Evolutionary conservation across 2,329 filamentous ascomycete species (phyloP), one percentile per base, ranked within the genome.

Genomic region (Aureobasidium sp.): DNA sequence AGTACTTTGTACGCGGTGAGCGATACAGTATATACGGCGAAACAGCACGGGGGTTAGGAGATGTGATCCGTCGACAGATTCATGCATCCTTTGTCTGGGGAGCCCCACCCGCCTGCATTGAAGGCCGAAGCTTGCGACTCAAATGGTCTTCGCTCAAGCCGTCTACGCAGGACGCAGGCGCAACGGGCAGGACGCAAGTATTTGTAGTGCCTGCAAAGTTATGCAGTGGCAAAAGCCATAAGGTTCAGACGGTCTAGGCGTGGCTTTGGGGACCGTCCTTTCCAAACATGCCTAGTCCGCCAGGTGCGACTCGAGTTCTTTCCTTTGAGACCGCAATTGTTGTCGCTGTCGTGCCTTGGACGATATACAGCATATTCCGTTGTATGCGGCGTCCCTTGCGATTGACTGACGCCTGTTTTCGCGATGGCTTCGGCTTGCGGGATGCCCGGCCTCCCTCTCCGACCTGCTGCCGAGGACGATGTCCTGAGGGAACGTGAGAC

Each of bases 401-500:
- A 59, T 34, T 50, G 57, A 59, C 27, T 50, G 57, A 50, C 30
- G 25, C 44, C 41, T 45, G 15, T 15, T 11, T 30, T 21, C 30
- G 57, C 57, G 42, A 59, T 59, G 57, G 45, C 44, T 42, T 50
- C 57, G 25, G 34, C 44, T 34, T 59, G 57, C 36, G 57, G 57
- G 44, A 42, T 16, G 25, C 21, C 44, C n/a, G 50, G 57, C 13
- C 8, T 42, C 10, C 36, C 42, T 21, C 45, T 59, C 15, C 34
- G 27, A 11, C 57, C 57, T 49, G 57, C 57, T 3, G 27, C 25
- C 1, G 57, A 59, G 11, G 57, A 50, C 36, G 45, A 59, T 34
- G 45, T 34, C 13, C 16, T 55, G 39, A 50, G 52, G 32, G 65
- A 67, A 34, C 66, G 65, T 25, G 64, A 66, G 30, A 64, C 65